These are phyloP conservation scores for Linnemannia hyalina DNA, from an alignment of 192 early-diverging fungal species.

Conservation along the genomic window DNA sequence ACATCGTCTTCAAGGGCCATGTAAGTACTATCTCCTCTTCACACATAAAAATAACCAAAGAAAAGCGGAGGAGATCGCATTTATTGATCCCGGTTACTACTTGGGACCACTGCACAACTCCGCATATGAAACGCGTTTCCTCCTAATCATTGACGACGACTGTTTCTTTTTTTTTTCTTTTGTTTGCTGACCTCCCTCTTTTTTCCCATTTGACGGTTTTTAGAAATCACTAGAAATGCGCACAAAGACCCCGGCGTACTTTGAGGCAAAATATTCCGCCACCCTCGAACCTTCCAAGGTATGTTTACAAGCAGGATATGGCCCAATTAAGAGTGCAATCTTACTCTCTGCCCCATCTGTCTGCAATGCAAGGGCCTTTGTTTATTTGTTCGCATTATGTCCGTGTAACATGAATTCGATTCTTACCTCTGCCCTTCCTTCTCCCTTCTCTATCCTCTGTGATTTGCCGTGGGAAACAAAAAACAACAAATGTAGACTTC, in stretches of 20 bases:
- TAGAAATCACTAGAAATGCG: conserved; percentile 48
- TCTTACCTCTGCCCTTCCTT: not conserved
- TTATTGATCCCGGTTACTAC: not conserved
- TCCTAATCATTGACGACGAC: not conserved
- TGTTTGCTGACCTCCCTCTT: not conserved
- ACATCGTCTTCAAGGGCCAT: conserved; percentile 41
- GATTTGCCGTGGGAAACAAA: not conserved
- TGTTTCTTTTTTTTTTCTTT: not conserved
- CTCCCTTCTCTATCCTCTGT: not conserved
- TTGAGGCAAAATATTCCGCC: conserved; percentile 17
- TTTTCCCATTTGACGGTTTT: not conserved
- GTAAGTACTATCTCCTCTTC: conserved; percentile 13
- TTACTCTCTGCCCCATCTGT: not conserved
- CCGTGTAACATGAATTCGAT: not conserved
- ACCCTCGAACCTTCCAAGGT: conserved; percentile 44
- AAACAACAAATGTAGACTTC: conserved; percentile 7
- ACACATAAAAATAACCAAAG: not conserved
- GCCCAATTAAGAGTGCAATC: not conserved
- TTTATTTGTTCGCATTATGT: not conserved
- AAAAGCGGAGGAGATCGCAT: not conserved
- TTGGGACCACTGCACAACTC: not conserved
- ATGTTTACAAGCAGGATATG: not conserved
- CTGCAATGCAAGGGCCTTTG: not conserved
- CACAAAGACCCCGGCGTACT: conserved; percentile 45
- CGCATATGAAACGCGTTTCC: not conserved